Percentiles rank a stretch among this genome's conserved stretches.
Conservation (phyloP, 2,329 filamentous ascomycete species). For the Penicillium occitanis region DNA sequence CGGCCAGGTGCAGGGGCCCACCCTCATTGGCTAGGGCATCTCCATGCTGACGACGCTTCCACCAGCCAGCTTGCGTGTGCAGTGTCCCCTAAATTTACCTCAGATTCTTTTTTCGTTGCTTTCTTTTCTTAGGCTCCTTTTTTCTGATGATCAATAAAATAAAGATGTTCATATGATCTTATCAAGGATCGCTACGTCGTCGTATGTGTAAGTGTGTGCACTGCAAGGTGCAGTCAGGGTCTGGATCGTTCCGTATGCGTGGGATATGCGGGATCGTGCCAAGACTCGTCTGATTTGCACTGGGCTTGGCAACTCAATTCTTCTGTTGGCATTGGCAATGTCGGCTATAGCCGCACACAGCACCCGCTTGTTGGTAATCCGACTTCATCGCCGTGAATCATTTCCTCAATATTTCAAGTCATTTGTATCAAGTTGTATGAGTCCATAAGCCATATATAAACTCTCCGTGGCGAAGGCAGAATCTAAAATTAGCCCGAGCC, state of each 20-base stretch:
- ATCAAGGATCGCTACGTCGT: background rate
- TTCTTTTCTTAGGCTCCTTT: background rate
- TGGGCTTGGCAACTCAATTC: constrained; percentile 1
- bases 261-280: background rate
- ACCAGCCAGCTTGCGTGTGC: constrained; percentile 20
- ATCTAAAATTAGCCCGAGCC: constrained; percentile 11
- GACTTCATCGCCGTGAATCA: background rate
- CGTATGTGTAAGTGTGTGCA: background rate
- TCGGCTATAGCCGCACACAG: background rate
- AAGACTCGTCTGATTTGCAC: constrained; percentile 3
- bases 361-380: background rate
- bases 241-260: constrained; percentile 2
- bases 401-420: background rate
- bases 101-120: background rate
- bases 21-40: constrained; percentile 14
- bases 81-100: background rate
- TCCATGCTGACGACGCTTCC: constrained; percentile 21
- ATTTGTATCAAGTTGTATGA: background rate
- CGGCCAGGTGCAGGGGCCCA: constrained; percentile 1
- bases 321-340: background rate
- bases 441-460: background rate
- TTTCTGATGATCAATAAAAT: background rate
- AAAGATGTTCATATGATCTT: background rate
- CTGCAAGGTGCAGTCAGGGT: background rate
- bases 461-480: background rate